Base-by-base conservation (phyloP, 192 early-diverging fungal species). In the Tieghemiomyces parasiticus region DNA sequence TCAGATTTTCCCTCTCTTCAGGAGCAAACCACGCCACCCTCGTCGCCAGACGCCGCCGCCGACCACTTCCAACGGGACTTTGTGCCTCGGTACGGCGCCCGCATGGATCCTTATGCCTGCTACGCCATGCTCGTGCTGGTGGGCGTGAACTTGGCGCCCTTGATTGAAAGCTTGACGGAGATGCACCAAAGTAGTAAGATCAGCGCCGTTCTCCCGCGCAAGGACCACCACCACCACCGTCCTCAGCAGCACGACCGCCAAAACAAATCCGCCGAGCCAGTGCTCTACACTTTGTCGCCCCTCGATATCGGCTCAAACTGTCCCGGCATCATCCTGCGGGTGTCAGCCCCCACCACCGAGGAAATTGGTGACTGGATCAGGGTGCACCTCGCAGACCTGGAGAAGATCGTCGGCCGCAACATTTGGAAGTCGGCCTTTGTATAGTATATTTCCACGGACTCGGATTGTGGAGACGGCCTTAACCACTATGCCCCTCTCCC, bases 231-330 rank as follows among this genome's bases (percentile, higher is more conserved):
- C 8, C 6, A 29, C 14, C 14, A 29, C 26, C 50, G 30, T 2
- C 2, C 24, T 8, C 2, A 30, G 2, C 50, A 20, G 24, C 50
- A 2, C 6, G 26, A 52, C 50, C 24, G 26, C 50, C 30, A 13
- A 28, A n/a, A n/a, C n/a, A n/a, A n/a, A n/a, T n/a, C 50, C 2
- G 4, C 24, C 26, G 13, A 28, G 2, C 14, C 4, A 14, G 22
- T 58, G 31, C n/a, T 58, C n/a, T 58, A 58, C 6, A 35, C 55
- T 16, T 20, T 58, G 55, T 58, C 55, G 35, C 22, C 26, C 33
- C 2, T 58, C n/a, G 52, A 54, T 4, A 25, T 16, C 19, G 55
- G 35, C 20, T 14, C 24, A 29, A 28, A 13, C 14, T 14, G 14
- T 3, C 14, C 24, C 14, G 50, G 50, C 14, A 14, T 58, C 3